Evolutionary conservation across 1,284 basidiomycete species (phyloP).

Genomic region (Trametes sp.): DNA sequence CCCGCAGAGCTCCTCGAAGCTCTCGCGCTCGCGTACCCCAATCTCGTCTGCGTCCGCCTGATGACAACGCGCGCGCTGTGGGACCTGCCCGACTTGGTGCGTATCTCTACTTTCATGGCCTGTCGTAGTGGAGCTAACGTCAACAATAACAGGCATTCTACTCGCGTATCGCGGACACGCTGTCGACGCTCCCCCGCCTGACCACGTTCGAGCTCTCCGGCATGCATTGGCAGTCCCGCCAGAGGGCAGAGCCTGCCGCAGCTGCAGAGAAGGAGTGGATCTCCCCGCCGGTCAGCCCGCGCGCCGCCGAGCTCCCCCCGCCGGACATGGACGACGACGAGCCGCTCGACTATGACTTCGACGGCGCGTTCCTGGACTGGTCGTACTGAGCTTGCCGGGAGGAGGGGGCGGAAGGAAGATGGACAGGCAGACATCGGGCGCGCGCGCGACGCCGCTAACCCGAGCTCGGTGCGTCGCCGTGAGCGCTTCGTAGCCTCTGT

Average conservation of each 20-base stretch:
- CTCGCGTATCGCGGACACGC: slow-evolving; percentile 60
- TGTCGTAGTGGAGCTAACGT: slow-evolving; percentile 22
- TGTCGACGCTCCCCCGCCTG: slow-evolving; percentile 63
- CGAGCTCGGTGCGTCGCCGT: slow-evolving; percentile 30
- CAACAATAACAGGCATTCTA: slow-evolving; percentile 60
- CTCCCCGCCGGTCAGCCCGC: slow-evolving; percentile 41
- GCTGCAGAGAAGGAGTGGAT: slow-evolving; percentile 41
- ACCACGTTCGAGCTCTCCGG: slow-evolving; percentile 74
- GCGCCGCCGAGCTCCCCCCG: slow-evolving; percentile 26
- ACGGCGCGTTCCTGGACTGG: slow-evolving; percentile 42
- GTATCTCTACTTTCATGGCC: slow-evolving; percentile 25
- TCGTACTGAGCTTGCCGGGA: slow-evolving; percentile 32
- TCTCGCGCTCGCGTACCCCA: slow-evolving; percentile 44
- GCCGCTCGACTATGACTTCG: slow-evolving; percentile 38
- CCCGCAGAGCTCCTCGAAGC: slow-evolving; percentile 44
- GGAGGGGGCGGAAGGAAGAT: slow-evolving; percentile 3
- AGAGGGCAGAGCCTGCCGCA: slow-evolving; percentile 23
- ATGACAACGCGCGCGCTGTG: slow-evolving; percentile 45
- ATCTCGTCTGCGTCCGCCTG: slow-evolving; percentile 44
- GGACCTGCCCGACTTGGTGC: slow-evolving; percentile 44
- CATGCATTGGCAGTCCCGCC: slow-evolving; percentile 64
- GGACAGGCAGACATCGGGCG: slow-evolving; percentile 18
- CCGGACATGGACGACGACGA: slow-evolving; percentile 21
- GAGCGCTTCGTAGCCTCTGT: slow-evolving; percentile 27
- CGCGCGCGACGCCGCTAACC: slow-evolving; percentile 11